Base-by-base conservation (phyloP, 768 basidiomycete species). In the Pleurotus djamor region DNA sequence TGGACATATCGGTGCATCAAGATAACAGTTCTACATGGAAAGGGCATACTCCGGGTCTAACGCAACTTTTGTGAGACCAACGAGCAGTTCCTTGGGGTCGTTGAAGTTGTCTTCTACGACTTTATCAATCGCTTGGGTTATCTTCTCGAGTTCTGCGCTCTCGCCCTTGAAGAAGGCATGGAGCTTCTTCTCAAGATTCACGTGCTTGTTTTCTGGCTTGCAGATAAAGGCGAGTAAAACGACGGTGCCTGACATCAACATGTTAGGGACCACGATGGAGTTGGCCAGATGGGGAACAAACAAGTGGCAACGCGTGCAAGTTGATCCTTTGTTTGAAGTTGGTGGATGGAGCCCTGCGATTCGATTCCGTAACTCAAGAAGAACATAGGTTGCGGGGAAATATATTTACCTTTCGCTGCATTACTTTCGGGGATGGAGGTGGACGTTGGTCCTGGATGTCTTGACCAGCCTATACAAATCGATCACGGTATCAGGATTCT, bases 241-340 rank as follows among this genome's bases (percentile, higher is more conserved):
- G n/a, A 41, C 38, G 38, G 38, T 41, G 10, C 38, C 38, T 12
- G 34, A 12, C 21, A 48, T 28, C n/a, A 50, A 17, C 34, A 16
- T 21, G 16, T 10, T 12, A 7, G 45, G n/a, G 13, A 17, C 45
- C 14, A 7, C 7, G 38, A 41, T 41, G 38, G n/a, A 41, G n/a
- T 9, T 41, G n/a, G 38, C 38, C 13, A 47, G 45, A 17, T 28
- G 17, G n/a, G 37, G 54, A 8, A 21, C 38, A 16, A 28, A 56
- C 54, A 17, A n/a, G 54, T 56, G 13, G 38, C 54, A 5, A 56
- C 37, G n/a, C 36, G 54, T 43, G 54, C 54, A 32, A 56, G 12
- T 43, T 56, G 54, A 12, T 43, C 32, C 34, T 32, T 33, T 10
- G 38, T 38, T 12, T 38, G 12, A 41, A 7, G 45, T 16, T 47